phyloP scores from a whole-genome alignment of 495 filamentous ascomycete species.

The Lasiosphaeriaceae sp. region DNA sequence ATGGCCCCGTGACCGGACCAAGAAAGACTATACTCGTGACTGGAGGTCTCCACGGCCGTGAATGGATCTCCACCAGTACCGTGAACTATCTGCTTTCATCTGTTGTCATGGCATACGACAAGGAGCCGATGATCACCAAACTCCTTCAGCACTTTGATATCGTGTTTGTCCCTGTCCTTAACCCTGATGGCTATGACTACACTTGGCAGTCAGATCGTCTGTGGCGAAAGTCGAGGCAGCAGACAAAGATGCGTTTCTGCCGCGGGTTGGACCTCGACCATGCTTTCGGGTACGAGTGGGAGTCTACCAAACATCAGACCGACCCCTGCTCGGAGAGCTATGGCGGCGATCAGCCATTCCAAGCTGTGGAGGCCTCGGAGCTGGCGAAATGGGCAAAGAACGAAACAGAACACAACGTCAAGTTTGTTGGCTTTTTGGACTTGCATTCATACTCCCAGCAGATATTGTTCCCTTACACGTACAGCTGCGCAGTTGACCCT shows the following conservation, averaged over 20 bases:
- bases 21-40: conserved; percentile 75
- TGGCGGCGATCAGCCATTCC: conserved; percentile 78
- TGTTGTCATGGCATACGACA: conserved; percentile 78
- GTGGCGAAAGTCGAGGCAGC: conserved; percentile 93
- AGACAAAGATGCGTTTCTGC: conserved; percentile 77
- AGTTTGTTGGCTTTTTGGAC: conserved; percentile 81
- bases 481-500: conserved; percentile 69
- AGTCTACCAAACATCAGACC: conserved; percentile 56
- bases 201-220: conserved; percentile 88
- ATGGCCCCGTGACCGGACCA: conserved; percentile 34
- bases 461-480: conserved; percentile 89
- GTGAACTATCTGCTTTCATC: conserved; percentile 89
- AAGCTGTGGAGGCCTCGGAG: conserved; percentile 70
- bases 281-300: conserved; percentile 80
- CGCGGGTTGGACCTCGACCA: conserved; percentile 87
- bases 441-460: conserved; percentile 96
- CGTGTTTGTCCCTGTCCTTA: conserved; percentile 81
- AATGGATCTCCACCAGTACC: conserved; percentile 93
- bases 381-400: conserved; percentile 85
- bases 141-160: conserved; percentile 80
- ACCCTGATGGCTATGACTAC: conserved; percentile 92
- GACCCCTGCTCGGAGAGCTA: conserved; percentile 94
- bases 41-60: conserved; percentile 84
- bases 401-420: conserved; percentile 64
- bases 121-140: conserved; percentile 60